phyloP scores from a whole-genome alignment of 257 asterid genomes.

The Ocimum tenuiflorum region DNA sequence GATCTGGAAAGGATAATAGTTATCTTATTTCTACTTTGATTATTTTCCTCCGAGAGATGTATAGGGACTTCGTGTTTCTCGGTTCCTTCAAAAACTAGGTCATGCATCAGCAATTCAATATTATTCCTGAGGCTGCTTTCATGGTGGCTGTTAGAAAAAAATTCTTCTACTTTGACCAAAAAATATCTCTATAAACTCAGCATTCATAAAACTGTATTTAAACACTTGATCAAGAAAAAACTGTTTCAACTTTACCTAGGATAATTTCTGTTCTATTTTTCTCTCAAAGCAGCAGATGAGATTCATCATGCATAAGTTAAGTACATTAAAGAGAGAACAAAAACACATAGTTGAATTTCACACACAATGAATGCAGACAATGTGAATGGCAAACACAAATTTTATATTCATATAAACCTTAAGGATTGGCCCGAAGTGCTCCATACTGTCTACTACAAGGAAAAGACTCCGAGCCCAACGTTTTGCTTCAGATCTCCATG shows the following conservation, averaged over 20 bases:
- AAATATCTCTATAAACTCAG: not conserved
- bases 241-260: not conserved
- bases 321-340: not conserved
- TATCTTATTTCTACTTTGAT: not conserved
- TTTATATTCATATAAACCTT: constrained; percentile 31
- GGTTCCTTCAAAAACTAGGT: not conserved
- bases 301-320: not conserved
- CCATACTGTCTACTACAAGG: constrained; percentile 41
- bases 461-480: constrained; percentile 87
- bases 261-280: not conserved
- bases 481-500: constrained; percentile 72
- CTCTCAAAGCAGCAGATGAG: not conserved
- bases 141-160: not conserved
- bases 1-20: not conserved
- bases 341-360: not conserved
- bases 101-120: not conserved
- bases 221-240: not conserved
- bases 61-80: not conserved
- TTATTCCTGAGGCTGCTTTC: not conserved
- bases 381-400: not conserved
- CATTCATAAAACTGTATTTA: not conserved
- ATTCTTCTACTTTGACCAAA: not conserved
- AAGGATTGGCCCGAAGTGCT: constrained; percentile 41
- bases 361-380: not conserved
- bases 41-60: not conserved